phyloP scores from a whole-genome alignment of 768 basidiomycete genomes.

The Boletus rufocinnamomeus region DNA sequence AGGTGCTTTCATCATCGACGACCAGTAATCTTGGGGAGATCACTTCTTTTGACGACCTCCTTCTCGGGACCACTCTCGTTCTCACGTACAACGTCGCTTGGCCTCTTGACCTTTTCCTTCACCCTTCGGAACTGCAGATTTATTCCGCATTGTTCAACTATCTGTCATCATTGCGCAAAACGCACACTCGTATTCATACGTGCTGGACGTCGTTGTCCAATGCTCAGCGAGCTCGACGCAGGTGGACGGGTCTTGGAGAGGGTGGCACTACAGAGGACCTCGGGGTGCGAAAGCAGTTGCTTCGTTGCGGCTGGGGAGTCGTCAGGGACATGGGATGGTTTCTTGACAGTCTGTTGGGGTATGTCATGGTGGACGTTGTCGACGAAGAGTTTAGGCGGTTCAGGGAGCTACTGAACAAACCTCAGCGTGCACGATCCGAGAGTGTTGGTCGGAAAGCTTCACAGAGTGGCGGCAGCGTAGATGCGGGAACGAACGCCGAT shows the following conservation, averaged over 20 bases:
- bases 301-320: slow-evolving; percentile 84
- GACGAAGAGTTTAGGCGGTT: slow-evolving; percentile 79
- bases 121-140: slow-evolving; percentile 67
- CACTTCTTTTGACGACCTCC: slow-evolving; percentile 66
- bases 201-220: slow-evolving; percentile 89
- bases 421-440: slow-evolving; percentile 23
- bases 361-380: slow-evolving; percentile 89
- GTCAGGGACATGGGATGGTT: slow-evolving; percentile 93
- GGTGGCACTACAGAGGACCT: slow-evolving; percentile 78
- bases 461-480: slow-evolving; percentile 10
- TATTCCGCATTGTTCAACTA: slow-evolving; percentile 83
- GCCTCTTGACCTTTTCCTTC: slow-evolving; percentile 90
- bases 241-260: slow-evolving; percentile 87
- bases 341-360: slow-evolving; percentile 77
- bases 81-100: slow-evolving; percentile 75
- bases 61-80: slow-evolving; percentile 76
- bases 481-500: slow-evolving; percentile 28
- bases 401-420: slow-evolving; percentile 53
- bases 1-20: slow-evolving; percentile 43
- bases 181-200: slow-evolving; percentile 74
- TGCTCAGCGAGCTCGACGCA: slow-evolving; percentile 76
- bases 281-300: slow-evolving; percentile 59
- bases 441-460: slow-evolving; percentile 14
- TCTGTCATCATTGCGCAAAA: slow-evolving; percentile 80
- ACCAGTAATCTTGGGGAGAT: slow-evolving; percentile 39